These are phyloP conservation scores for Trametes meyenii DNA, from an alignment of 768 basidiomycete genomes.

Conservation along the genomic window DNA sequence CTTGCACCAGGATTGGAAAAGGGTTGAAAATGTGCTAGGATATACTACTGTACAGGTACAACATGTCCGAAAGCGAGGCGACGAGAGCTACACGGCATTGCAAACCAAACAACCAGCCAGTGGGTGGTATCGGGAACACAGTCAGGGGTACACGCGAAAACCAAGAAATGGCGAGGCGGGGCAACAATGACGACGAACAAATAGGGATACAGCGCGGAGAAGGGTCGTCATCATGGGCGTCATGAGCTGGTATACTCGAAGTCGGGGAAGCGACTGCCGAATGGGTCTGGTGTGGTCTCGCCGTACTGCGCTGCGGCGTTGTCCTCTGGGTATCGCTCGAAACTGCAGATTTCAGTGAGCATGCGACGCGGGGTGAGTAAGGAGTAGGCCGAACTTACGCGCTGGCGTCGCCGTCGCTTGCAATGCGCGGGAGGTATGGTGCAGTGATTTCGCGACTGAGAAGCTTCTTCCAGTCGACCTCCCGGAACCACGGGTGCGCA, in stretches of 20 bases:
- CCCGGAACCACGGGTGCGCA: conserved; percentile 89
- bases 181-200: neutral
- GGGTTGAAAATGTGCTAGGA: neutral
- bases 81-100: neutral
- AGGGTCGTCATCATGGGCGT: neutral
- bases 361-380: neutral
- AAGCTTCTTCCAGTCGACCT: conserved; percentile 89
- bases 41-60: conserved; percentile 9
- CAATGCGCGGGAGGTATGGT: conserved; percentile 92
- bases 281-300: conserved; percentile 53
- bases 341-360: conserved; percentile 44
- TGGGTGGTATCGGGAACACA: neutral
- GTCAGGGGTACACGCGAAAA: neutral
- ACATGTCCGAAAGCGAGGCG: conserved; percentile 3
- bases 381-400: conserved; percentile 55
- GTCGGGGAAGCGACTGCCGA: conserved; percentile 73
- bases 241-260: conserved; percentile 66
- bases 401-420: conserved; percentile 93
- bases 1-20: neutral
- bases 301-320: conserved; percentile 66
- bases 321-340: conserved; percentile 80
- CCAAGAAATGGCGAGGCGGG: neutral
- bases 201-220: neutral
- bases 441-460: conserved; percentile 86
- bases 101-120: neutral